Conservation (phyloP, 345 rosid species). For the Linum lewisii region DNA sequence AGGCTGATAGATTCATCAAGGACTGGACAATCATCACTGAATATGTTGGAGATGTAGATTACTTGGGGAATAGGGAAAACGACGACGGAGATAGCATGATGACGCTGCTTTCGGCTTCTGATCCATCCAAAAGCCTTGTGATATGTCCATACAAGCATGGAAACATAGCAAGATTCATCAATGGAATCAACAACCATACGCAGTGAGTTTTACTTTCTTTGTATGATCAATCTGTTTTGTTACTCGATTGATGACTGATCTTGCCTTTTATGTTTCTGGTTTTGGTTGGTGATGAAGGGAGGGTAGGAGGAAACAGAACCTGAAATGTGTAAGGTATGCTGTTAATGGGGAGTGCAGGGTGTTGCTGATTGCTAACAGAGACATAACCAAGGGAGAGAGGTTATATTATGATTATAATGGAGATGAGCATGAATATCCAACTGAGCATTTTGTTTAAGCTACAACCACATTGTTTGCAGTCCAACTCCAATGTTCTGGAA, state of each 20-base stretch:
- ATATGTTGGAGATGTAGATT: conserved; percentile 92
- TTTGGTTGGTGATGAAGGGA: conserved; percentile 65
- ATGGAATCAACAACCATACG: conserved; percentile 80
- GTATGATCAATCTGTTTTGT: no score
- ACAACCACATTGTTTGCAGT: not conserved
- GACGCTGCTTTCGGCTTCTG: conserved; percentile 66
- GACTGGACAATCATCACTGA: conserved; percentile 80
- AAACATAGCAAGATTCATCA: conserved; percentile 83
- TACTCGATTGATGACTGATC: no score
- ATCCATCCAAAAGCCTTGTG: not conserved
- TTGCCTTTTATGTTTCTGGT: no score
- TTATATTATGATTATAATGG: conserved; percentile 96
- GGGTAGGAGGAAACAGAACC: conserved; percentile 84
- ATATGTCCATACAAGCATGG: conserved; percentile 58
- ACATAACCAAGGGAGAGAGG: conserved; percentile 75
- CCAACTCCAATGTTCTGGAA: no score
- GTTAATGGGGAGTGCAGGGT: conserved; percentile 79
- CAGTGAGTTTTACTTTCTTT: conserved; percentile 64
- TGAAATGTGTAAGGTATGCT: conserved; percentile 86
- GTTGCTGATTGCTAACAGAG: conserved; percentile 79
- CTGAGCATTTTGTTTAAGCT: conserved; percentile 71
- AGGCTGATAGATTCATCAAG: conserved; percentile 72
- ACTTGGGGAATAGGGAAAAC: conserved; percentile 54
- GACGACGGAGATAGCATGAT: conserved; percentile 90
- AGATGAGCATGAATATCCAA: conserved; percentile 85